phyloP scores from a whole-genome alignment of 2,329 filamentous ascomycete species.

The Bipolaris bicolor region DNA sequence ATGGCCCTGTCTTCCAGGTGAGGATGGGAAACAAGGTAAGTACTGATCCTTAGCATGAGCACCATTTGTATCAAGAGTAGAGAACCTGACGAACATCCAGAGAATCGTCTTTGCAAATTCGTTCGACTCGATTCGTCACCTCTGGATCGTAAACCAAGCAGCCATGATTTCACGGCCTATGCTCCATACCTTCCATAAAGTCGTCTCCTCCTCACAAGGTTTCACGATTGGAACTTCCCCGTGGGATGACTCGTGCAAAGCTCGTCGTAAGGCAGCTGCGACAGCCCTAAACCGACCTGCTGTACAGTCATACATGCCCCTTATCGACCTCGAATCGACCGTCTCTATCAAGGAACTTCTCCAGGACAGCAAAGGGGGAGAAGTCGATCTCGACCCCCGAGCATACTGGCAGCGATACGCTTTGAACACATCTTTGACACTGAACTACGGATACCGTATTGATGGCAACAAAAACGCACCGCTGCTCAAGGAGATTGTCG shows the following conservation, averaged over 20 bases:
- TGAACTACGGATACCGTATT: conserved; percentile 81
- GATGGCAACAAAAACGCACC: conserved; percentile 71
- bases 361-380: conserved; percentile 66
- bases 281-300: conserved; percentile 79
- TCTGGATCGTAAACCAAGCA: conserved; percentile 82
- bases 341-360: conserved; percentile 75
- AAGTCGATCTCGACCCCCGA: conserved; percentile 70
- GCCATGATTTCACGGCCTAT: conserved; percentile 77
- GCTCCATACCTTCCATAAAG: conserved; percentile 72
- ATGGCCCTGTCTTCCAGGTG: conserved; percentile 58
- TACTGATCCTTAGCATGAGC: not conserved
- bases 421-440: conserved; percentile 75
- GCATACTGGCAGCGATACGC: conserved; percentile 78
- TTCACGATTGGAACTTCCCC: conserved; percentile 85
- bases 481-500: conserved; percentile 73
- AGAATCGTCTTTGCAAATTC: conserved; percentile 79
- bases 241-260: conserved; percentile 82
- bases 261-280: conserved; percentile 76
- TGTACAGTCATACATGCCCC: conserved; percentile 79
- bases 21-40: conserved; percentile 69
- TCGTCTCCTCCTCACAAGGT: conserved; percentile 65
- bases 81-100: conserved; percentile 40
- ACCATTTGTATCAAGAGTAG: too few species aligned
- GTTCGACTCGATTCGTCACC: conserved; percentile 73
- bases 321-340: conserved; percentile 77